Conservation (phyloP, 495 filamentous ascomycete genomes). For the Aspergillus bertholletiae region DNA sequence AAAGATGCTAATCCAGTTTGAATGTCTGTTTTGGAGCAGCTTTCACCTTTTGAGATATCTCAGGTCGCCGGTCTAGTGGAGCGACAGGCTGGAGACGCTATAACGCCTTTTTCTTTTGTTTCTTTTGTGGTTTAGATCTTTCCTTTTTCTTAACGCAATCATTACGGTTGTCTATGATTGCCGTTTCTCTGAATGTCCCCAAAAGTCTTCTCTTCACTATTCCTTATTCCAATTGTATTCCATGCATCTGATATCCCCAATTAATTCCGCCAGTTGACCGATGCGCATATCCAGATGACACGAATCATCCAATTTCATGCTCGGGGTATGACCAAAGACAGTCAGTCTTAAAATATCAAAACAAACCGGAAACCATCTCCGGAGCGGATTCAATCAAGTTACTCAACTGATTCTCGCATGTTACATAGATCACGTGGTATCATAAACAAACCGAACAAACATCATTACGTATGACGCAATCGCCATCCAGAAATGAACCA, state of each 20-base stretch:
- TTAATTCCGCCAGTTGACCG: slow-evolving; percentile 6
- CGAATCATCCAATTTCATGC: neutral
- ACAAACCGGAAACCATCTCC: neutral
- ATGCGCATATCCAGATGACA: neutral
- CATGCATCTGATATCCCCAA: slow-evolving; percentile 9
- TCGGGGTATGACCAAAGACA: neutral
- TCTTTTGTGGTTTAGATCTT: slow-evolving; percentile 15
- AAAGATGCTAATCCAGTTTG: slow-evolving; percentile 5
- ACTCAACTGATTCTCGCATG: neutral
- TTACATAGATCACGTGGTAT: neutral
- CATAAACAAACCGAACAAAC: neutral
- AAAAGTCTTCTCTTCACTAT: neutral
- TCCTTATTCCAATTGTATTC: slow-evolving; percentile 6
- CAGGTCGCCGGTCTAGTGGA: neutral
- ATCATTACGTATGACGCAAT: neutral
- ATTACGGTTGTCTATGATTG: neutral
- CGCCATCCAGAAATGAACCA: too few species aligned
- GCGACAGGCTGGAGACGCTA: slow-evolving; percentile 9
- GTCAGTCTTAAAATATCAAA: neutral
- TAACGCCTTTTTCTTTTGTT: slow-evolving; percentile 11
- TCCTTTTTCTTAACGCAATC: neutral
- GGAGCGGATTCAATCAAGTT: neutral
- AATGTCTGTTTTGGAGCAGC: slow-evolving; percentile 4
- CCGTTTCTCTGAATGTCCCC: neutral
- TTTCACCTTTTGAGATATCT: slow-evolving; percentile 1